Percentiles rank a stretch among this genome's conserved stretches.
Evolutionary conservation across 352 stramenopile genomes (phyloP).

Genomic region (Pythium guiyangense): DNA sequence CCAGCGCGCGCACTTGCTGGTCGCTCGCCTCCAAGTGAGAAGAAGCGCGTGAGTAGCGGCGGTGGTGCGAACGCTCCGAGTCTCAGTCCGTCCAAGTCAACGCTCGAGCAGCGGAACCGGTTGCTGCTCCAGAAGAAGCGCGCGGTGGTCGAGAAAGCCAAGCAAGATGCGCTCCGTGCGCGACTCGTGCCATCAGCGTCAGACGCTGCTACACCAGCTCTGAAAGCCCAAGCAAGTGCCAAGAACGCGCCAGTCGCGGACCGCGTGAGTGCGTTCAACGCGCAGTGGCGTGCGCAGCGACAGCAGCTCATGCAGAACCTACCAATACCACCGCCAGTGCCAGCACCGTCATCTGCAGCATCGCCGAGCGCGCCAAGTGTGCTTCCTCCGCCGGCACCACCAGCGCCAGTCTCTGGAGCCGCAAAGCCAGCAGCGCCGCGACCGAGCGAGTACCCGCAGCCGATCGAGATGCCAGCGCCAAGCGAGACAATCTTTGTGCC

Average conservation of each 20-base stretch:
- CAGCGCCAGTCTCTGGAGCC: constrained; percentile 11
- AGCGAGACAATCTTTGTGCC: constrained; percentile 4
- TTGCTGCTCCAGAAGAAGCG: constrained; percentile 20
- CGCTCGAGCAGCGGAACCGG: constrained; percentile 14
- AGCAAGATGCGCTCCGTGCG: constrained; percentile 8
- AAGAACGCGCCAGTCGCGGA: constrained; percentile 15
- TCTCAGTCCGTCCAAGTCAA: constrained; percentile 5
- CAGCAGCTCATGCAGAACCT: constrained; percentile 30
- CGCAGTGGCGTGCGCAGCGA: constrained; percentile 42
- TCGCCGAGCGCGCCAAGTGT: not conserved
- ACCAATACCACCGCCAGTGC: constrained; percentile 12
- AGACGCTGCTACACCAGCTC: not conserved
- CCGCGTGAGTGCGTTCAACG: constrained; percentile 57
- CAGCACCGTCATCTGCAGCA: not conserved
- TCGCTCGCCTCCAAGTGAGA: constrained; percentile 1
- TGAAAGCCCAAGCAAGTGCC: not conserved
- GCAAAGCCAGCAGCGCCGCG: not conserved
- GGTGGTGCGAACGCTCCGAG: not conserved
- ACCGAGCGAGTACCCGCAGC: constrained; percentile 11
- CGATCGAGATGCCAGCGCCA: constrained; percentile 1
- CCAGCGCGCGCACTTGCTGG: not conserved
- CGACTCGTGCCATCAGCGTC: not conserved
- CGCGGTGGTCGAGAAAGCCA: constrained; percentile 17
- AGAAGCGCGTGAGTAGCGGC: not conserved
- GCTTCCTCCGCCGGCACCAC: constrained; percentile 9